A percentile compares a stretch with the other conserved stretches of the same genome.
phyloP scores from a whole-genome alignment of 805 yeast genomes.

The Wickerhamiella azymoides region DNA sequence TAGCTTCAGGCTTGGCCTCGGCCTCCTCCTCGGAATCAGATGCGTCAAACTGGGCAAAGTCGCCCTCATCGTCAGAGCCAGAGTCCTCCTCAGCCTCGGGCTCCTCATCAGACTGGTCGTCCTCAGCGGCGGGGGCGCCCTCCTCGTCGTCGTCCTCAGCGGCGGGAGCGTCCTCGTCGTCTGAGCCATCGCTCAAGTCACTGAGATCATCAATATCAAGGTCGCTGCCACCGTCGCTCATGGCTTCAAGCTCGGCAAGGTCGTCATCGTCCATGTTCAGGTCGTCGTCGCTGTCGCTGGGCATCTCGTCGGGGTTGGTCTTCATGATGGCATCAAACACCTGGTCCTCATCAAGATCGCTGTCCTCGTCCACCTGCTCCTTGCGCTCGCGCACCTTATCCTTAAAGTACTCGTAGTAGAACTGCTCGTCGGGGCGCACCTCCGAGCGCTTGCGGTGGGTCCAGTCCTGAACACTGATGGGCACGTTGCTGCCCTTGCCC shows the following conservation, averaged over 20 bases:
- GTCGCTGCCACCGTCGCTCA: conserved; percentile 20
- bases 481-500: conserved; percentile 43
- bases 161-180: conserved; percentile 19
- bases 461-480: conserved; percentile 84
- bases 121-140: conserved; percentile 25
- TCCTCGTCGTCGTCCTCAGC: conserved; percentile 58
- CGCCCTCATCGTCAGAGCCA: conserved; percentile 4
- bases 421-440: conserved; percentile 74
- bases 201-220: conserved; percentile 20
- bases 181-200: conserved; percentile 11
- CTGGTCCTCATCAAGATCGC: conserved; percentile 46
- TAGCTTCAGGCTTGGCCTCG: neutral
- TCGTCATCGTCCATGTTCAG: conserved; percentile 25
- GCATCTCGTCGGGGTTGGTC: conserved; percentile 60
- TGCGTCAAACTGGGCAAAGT: neutral
- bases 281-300: conserved; percentile 36
- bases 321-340: conserved; percentile 70
- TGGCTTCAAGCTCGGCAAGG: conserved; percentile 29
- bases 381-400: conserved; percentile 25
- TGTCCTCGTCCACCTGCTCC: conserved; percentile 24
- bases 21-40: conserved; percentile 4
- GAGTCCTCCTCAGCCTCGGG: conserved; percentile 42
- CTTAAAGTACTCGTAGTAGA: conserved; percentile 75
- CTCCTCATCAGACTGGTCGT: conserved; percentile 26
- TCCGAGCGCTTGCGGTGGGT: conserved; percentile 40